phyloP scores from a whole-genome alignment of 768 basidiomycete genomes.

The Clathrus columnatus region DNA sequence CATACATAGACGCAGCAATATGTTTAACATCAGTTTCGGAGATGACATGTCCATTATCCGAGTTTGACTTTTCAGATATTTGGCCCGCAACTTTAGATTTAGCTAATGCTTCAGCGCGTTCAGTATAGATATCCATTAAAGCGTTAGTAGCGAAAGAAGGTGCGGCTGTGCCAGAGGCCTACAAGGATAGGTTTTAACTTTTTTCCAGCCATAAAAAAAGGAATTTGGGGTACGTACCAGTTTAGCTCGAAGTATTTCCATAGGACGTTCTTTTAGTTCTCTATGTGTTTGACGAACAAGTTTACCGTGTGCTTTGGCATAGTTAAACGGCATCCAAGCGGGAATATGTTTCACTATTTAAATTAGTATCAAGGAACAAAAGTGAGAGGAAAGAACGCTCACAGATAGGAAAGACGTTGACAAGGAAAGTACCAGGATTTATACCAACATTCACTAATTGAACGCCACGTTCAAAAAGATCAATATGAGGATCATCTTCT shows the following conservation, averaged over 20 bases:
- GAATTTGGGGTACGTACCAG: conserved; percentile 3
- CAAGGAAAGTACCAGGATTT: conserved; percentile 24
- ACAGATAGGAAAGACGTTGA: conserved; percentile 15
- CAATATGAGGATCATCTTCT: conserved; percentile 25
- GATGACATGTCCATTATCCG: background rate
- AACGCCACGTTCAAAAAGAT: conserved; percentile 20
- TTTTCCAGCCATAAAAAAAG: background rate
- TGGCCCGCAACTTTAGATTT: too few relatives aligned
- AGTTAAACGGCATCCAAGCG: conserved; percentile 17
- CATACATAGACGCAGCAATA: background rate
- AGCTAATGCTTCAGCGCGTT: background rate
- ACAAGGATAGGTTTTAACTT: too few relatives aligned
- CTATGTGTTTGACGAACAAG: background rate
- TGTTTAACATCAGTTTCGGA: background rate
- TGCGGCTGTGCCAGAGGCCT: conserved; percentile 2
- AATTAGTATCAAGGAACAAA: background rate
- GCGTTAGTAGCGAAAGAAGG: conserved; percentile 1
- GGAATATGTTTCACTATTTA: conserved; percentile 14
- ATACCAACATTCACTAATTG: conserved; percentile 18
- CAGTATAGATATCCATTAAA: background rate
- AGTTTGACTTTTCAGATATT: background rate
- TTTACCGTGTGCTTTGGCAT: conserved; percentile 11
- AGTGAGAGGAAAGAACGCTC: background rate
- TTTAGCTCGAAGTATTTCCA: background rate
- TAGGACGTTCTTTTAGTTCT: background rate